Base-by-base conservation (phyloP, 2,329 filamentous ascomycete genomes). In the Alternaria conjuncta region DNA sequence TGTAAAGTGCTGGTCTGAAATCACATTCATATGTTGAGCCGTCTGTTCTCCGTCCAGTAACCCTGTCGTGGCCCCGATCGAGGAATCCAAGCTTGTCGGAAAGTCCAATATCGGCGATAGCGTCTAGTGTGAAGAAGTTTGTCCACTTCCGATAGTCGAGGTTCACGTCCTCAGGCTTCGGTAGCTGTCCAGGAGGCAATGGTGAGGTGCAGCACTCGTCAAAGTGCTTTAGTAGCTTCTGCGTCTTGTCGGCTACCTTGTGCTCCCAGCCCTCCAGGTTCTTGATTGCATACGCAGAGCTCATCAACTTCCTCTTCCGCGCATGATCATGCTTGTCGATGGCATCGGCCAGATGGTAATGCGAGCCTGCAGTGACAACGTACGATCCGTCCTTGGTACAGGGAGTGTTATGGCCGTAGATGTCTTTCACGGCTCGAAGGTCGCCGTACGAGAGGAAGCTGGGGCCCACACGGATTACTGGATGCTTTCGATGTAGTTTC, bases 91-190 rank as follows among this genome's bases (percentile, higher is more conserved):
- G 80, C n/a, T 78, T 80, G 56, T 86, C 82, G 1, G 80, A 83
- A 0, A 87, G 77, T 2, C 85, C 86, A 71, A 88, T 88, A 57
- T 87, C 84, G 15, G 84, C 85, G 55, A 88, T 87, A 3, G 85
- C 86, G 60, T 88, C 86, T 13, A 87, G 78, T 0, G 84, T 85
- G 72, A 88, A 87, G 77, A 85, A 86, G 73, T 87, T 88, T 23
- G 82, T 80, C 82, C 82, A 88, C 6, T 78, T 77, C 5, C 85
- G 82, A 58, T 84, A 85, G 67, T 88, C 84, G 18, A 88, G 77
- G 0, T 78, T 84, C 18, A 85, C 58, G 51, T 86, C 84, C 26
- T 76, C 70, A 1, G 78, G 63, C 15, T 77, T 68, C 11, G 77
- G 74, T 43, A 64, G 46, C 8, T 67, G 53, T 15, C 69, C 67